A percentile compares a stretch with the other conserved stretches of the same genome.
phyloP scores from a whole-genome alignment of 495 filamentous ascomycete species.

The Wilcoxina mikolae region DNA sequence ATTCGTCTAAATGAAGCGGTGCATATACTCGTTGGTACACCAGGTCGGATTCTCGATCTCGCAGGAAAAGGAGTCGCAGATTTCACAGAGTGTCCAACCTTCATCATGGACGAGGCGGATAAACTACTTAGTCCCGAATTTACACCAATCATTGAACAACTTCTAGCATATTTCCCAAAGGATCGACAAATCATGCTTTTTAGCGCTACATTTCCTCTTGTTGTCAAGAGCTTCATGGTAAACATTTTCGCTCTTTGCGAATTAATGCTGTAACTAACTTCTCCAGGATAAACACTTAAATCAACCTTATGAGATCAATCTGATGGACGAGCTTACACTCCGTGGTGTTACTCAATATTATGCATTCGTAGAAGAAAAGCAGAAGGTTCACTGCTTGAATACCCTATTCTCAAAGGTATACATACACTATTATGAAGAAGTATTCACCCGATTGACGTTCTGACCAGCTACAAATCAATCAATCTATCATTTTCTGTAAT shows the following conservation, averaged over 20 bases:
- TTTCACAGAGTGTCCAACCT: conserved; percentile 88
- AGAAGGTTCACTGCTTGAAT: conserved; percentile 98
- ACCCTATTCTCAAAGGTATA: conserved; percentile 78
- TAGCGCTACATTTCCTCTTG: conserved; percentile 89
- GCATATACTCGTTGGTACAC: conserved; percentile 95
- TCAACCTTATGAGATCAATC: conserved; percentile 92
- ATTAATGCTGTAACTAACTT: conserved; percentile 5
- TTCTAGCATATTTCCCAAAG: conserved; percentile 83
- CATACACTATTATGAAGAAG: neutral
- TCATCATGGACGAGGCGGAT: conserved; percentile 98
- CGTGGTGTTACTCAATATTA: conserved; percentile 98
- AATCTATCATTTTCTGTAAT: conserved; percentile 99
- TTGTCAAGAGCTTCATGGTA: conserved; percentile 89
- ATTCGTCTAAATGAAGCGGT: conserved; percentile 85
- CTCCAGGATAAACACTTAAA: conserved; percentile 80
- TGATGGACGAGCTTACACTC: conserved; percentile 98
- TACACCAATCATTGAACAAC: conserved; percentile 89
- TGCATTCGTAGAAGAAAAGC: conserved; percentile 96
- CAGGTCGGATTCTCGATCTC: conserved; percentile 85
- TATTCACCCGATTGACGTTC: conserved; percentile 6
- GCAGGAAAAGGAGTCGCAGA: conserved; percentile 91
- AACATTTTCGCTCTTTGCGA: neutral
- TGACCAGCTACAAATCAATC: conserved; percentile 80
- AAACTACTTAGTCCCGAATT: conserved; percentile 94
- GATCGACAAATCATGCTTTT: conserved; percentile 98